Conservation (phyloP, 225 moss, liverwort and hornwort genomes). For the Physcomitrellopsis africana region DNA sequence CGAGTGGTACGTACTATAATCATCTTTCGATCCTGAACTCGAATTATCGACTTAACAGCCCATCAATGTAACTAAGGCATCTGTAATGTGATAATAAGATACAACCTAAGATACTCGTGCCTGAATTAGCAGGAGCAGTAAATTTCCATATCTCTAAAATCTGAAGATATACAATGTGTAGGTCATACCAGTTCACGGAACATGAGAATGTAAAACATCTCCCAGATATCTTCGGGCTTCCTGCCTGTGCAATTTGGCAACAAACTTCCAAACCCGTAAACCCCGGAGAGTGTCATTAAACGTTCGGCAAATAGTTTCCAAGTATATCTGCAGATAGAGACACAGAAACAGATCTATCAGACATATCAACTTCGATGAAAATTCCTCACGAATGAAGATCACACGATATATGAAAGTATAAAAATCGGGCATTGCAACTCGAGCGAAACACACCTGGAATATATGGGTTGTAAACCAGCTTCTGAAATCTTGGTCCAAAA, state of each 20-base stretch:
- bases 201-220: slow-evolving; percentile 84
- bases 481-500: slow-evolving; percentile 55
- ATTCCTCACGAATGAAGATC: not conserved
- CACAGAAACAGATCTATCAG: slow-evolving; percentile 5
- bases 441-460: slow-evolving; percentile 36
- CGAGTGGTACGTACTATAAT: not conserved
- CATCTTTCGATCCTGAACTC: not conserved
- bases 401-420: not conserved
- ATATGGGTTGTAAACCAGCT: slow-evolving; percentile 60
- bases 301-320: slow-evolving; percentile 82
- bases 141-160: too few species aligned
- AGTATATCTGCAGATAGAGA: slow-evolving; percentile 51
- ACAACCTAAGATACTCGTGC: too few species aligned
- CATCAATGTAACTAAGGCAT: not conserved
- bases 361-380: not conserved
- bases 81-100: too few species aligned
- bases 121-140: too few species aligned
- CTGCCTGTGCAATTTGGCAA: slow-evolving; percentile 69
- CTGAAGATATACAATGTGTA: not conserved
- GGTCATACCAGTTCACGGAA: slow-evolving; percentile 68
- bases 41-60: not conserved
- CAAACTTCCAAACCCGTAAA: slow-evolving; percentile 87
- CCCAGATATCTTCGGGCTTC: slow-evolving; percentile 75
- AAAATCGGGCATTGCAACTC: not conserved
- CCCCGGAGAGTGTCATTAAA: slow-evolving; percentile 74